Conservation (phyloP, 495 filamentous ascomycete genomes). For the Penicillium arizonense region DNA sequence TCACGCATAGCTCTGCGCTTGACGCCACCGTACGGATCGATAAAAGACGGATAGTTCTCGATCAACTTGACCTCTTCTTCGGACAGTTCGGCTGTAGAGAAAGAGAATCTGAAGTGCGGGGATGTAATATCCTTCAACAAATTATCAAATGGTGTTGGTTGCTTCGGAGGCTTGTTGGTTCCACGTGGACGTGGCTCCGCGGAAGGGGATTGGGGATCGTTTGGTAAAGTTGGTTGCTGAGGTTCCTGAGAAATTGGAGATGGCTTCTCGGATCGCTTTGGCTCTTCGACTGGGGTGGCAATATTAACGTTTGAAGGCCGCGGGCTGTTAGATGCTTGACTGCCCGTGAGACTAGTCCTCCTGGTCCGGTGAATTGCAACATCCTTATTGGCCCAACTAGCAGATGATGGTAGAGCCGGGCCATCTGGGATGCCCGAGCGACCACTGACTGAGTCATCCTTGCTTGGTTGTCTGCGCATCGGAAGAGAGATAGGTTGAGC, state of each 20-base stretch:
- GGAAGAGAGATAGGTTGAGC: conserved; percentile 59
- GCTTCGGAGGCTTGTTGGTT: conserved; percentile 19
- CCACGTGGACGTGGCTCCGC: conserved; percentile 15
- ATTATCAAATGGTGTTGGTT: conserved; percentile 38
- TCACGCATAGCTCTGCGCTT: conserved; percentile 73
- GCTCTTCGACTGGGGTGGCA: conserved; percentile 41
- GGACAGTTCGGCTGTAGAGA: conserved; percentile 49
- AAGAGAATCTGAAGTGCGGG: conserved; percentile 60
- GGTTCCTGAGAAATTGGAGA: conserved; percentile 24
- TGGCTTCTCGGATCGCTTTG: conserved; percentile 38
- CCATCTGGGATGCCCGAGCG: conserved; percentile 60
- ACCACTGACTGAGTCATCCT: conserved; percentile 65
- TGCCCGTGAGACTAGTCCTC: conserved; percentile 73
- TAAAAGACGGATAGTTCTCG: conserved; percentile 69
- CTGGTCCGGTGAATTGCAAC: conserved; percentile 64
- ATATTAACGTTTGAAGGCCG: conserved; percentile 62
- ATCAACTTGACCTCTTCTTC: conserved; percentile 56
- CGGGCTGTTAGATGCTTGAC: conserved; percentile 78
- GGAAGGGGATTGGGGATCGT: conserved; percentile 23
- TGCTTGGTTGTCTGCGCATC: conserved; percentile 72
- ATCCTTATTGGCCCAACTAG: conserved; percentile 87
- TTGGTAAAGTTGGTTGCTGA: conserved; percentile 21
- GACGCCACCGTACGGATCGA: conserved; percentile 73
- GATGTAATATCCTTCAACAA: conserved; percentile 54
- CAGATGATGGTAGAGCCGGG: conserved; percentile 85